Percentiles rank a stretch among this genome's conserved stretches.
Evolutionary conservation across 2,329 filamentous ascomycete species (phyloP).

Genomic region (Diaporthe caulivora): DNA sequence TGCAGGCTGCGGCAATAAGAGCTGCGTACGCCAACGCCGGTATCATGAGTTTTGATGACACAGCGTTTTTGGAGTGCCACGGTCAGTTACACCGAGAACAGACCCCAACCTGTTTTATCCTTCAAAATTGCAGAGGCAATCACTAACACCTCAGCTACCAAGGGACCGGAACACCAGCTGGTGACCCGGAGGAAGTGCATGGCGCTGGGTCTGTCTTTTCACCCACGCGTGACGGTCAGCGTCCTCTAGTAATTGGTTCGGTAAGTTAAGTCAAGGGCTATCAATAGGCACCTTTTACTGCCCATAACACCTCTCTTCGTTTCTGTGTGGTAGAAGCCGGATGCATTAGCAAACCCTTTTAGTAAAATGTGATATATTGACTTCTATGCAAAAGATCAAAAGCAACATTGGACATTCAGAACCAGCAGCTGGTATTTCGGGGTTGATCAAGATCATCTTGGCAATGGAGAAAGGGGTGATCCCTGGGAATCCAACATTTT

Average conservation of each 20-base stretch:
- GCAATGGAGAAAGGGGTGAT: constrained; percentile 64
- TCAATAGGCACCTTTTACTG: no score
- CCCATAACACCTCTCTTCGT: background rate
- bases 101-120: no score
- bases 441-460: constrained; percentile 63
- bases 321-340: no score
- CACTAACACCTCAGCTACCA: constrained; percentile 42
- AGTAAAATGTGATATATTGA: no score
- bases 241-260: background rate
- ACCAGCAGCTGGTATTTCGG: constrained; percentile 58
- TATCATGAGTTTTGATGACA: no score
- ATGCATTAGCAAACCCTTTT: no score
- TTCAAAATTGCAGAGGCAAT: no score
- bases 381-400: no score
- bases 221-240: fast-evolving
- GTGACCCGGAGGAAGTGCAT: constrained; percentile 49
- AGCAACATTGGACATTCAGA: constrained; percentile 63
- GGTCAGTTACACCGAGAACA: no score
- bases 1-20: constrained; percentile 50
- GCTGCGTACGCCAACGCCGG: constrained; percentile 43
- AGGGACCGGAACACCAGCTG: constrained; percentile 51
- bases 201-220: background rate
- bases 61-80: no score
- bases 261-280: no score
- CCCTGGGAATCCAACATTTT: constrained; percentile 62